Evolutionary conservation across 2,329 filamentous ascomycete genomes (phyloP).

Genomic region (Phoma herbarum): DNA sequence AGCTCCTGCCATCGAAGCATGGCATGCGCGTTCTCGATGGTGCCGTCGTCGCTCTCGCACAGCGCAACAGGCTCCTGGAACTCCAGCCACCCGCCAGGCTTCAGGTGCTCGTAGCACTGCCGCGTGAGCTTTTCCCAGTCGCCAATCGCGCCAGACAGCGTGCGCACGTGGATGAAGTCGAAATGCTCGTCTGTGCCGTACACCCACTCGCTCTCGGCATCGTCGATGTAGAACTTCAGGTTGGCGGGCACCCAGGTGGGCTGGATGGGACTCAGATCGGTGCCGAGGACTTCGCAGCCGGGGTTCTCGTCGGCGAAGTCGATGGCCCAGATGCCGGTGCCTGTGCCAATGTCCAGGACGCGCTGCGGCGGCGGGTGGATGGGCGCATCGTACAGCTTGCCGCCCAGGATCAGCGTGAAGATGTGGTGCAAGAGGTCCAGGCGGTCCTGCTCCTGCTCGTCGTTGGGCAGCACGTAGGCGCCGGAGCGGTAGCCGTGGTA

Average conservation of each 20-base stretch:
- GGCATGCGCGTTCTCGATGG: constrained; percentile 35
- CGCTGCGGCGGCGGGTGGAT: constrained; percentile 30
- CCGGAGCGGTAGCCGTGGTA: constrained; percentile 51
- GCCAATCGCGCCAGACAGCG: constrained; percentile 40
- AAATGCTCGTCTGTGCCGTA: constrained; percentile 46
- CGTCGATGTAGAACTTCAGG: constrained; percentile 54
- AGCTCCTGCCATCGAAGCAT: constrained; percentile 41
- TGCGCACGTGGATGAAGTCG: constrained; percentile 48
- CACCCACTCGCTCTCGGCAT: constrained; percentile 53
- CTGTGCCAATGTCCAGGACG: constrained; percentile 52
- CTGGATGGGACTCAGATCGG: constrained; percentile 51
- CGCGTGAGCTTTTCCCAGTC: constrained; percentile 46
- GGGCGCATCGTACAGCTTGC: constrained; percentile 49
- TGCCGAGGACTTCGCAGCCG: constrained; percentile 47
- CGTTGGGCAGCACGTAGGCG: constrained; percentile 49
- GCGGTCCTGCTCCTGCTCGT: constrained; percentile 52
- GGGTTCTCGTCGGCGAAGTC: constrained; percentile 51
- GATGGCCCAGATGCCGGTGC: constrained; percentile 53
- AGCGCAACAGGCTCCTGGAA: constrained; percentile 49
- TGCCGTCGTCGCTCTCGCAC: constrained; percentile 45
- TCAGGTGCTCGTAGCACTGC: constrained; percentile 39
- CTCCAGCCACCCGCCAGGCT: constrained; percentile 48
- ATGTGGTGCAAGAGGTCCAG: constrained; percentile 52
- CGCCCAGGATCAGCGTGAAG: constrained; percentile 47
- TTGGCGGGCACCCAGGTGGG: constrained; percentile 53